phyloP scores from a whole-genome alignment of 2,329 filamentous ascomycete species.

The Alternaria triticina region DNA sequence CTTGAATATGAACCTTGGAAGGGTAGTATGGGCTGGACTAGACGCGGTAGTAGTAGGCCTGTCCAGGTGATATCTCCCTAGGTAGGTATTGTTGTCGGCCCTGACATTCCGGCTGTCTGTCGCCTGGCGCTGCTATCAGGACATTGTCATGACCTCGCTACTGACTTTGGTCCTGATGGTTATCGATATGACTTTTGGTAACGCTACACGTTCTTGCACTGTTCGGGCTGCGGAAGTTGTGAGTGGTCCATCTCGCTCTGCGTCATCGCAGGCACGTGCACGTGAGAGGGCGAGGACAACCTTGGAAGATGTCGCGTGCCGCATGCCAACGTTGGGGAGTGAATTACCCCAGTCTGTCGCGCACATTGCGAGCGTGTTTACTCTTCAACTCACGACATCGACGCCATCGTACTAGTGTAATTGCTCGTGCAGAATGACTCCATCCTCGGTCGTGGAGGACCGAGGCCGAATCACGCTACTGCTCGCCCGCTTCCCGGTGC shows the following conservation, averaged over 20 bases:
- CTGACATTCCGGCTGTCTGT: not conserved
- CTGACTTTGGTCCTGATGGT: not conserved
- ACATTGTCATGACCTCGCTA: not conserved
- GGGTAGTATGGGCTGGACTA: not conserved
- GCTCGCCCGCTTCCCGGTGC: not conserved
- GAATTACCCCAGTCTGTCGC: not conserved
- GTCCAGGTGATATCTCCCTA: not conserved
- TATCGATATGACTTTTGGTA: fast-evolving
- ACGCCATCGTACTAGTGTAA: not conserved
- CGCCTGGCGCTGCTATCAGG: not conserved
- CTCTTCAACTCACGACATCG: not conserved
- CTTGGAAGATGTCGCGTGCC: not conserved
- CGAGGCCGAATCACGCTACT: not conserved
- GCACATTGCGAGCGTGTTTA: not conserved
- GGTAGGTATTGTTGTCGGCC: not conserved
- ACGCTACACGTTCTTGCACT: not conserved
- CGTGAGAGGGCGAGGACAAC: not conserved
- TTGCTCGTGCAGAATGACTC: not conserved
- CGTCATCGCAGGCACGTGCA: not conserved
- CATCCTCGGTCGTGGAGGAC: not conserved
- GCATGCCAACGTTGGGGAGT: not conserved
- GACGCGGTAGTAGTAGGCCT: not conserved
- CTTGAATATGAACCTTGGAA: no score
- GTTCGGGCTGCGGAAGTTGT: not conserved
- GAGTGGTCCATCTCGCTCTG: not conserved